Percentiles rank a stretch among this genome's conserved stretches.
Conservation (phyloP, 116 monocot genomes). For the Papilionanthe hybrid region DNA sequence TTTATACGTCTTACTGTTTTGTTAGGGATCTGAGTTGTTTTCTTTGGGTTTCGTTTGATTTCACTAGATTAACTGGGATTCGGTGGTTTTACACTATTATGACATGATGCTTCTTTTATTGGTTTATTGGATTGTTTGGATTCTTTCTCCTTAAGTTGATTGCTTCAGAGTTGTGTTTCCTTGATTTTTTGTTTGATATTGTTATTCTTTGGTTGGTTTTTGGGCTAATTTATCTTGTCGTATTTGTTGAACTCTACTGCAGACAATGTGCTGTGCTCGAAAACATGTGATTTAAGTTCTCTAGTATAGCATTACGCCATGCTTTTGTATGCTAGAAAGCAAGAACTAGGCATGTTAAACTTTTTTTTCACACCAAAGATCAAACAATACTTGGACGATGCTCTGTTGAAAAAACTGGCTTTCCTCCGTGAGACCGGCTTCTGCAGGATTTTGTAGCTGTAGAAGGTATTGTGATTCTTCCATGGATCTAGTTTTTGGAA, state of each 20-base stretch:
- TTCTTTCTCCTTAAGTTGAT: neutral
- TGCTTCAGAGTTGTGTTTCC: neutral
- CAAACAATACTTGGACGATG: neutral
- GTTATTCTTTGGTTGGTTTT: neutral
- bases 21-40: neutral
- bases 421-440: neutral
- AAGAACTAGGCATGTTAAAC: too few relatives aligned
- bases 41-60: conserved; percentile 1
- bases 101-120: too few relatives aligned
- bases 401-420: neutral
- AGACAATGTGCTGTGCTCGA: neutral
- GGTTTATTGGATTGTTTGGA: neutral
- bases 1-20: neutral
- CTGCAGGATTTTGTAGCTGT: neutral
- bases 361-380: too few relatives aligned
- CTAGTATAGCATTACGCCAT: too few relatives aligned
- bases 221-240: neutral
- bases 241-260: neutral
- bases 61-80: neutral
- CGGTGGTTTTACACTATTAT: neutral
- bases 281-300: neutral
- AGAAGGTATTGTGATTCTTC: too few relatives aligned
- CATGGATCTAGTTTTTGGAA: too few relatives aligned
- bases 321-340: neutral
- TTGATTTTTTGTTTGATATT: neutral